Conservation (phyloP, 2,329 filamentous ascomycete genomes). For the Chaetomiaceae sp. region DNA sequence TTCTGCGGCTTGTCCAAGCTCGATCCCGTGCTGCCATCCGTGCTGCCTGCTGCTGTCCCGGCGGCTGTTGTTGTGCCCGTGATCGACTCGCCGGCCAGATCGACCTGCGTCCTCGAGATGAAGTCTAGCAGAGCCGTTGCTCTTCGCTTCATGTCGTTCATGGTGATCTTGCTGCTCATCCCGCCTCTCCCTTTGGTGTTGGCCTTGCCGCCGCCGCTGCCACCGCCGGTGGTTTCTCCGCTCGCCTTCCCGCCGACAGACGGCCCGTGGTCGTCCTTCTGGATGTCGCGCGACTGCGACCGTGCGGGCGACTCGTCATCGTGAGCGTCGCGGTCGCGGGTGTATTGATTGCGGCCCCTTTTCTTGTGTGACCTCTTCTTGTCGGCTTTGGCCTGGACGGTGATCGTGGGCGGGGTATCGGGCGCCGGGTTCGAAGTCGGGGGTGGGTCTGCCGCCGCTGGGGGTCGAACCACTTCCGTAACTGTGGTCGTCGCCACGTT, state of each 20-base stretch:
- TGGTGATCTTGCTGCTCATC: constrained; percentile 65
- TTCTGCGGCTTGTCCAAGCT: background rate
- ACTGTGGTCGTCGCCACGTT: constrained; percentile 19
- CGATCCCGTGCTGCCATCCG: background rate
- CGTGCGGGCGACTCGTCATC: constrained; percentile 54
- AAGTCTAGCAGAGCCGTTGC: constrained; percentile 83
- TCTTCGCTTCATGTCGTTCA: constrained; percentile 83
- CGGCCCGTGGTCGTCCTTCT: constrained; percentile 40
- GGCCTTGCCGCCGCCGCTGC: constrained; percentile 51
- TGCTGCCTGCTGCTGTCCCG: constrained; percentile 19
- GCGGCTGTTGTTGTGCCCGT: constrained; percentile 35
- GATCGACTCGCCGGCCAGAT: constrained; percentile 64
- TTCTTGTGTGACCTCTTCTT: constrained; percentile 60
- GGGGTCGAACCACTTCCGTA: constrained; percentile 19
- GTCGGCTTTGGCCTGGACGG: constrained; percentile 49
- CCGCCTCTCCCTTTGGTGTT: constrained; percentile 48
- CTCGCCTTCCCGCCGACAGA: constrained; percentile 28
- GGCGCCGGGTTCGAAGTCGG: constrained; percentile 42
- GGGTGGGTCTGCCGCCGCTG: constrained; percentile 35
- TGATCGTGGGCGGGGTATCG: constrained; percentile 44
- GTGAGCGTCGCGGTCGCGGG: constrained; percentile 62
- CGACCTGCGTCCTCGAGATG: constrained; percentile 82
- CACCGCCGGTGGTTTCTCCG: constrained; percentile 31
- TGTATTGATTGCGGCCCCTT: constrained; percentile 76
- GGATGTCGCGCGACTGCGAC: constrained; percentile 48